phyloP scores from a whole-genome alignment of 331 rosid species.

The Quercus phellos region DNA sequence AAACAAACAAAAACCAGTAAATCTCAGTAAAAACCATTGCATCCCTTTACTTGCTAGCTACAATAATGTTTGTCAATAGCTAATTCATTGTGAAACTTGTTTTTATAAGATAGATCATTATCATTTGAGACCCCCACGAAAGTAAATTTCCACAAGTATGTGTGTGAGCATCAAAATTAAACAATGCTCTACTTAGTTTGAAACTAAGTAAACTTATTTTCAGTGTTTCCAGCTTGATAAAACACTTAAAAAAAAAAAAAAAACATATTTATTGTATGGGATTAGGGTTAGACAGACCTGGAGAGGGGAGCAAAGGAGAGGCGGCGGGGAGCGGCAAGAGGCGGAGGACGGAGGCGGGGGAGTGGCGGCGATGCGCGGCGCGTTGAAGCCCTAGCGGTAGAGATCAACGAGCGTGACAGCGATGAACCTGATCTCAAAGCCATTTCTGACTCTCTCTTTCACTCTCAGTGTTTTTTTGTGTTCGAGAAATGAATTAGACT shows the following conservation, averaged over 20 bases:
- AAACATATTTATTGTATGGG: too few relatives aligned
- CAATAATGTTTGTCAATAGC: background rate
- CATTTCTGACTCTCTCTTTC: slow-evolving; percentile 29
- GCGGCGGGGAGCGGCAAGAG: slow-evolving; percentile 60
- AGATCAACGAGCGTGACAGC: slow-evolving; percentile 58
- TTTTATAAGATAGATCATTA: background rate
- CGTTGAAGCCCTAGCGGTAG: slow-evolving; percentile 56
- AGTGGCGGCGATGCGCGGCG: slow-evolving; percentile 57
- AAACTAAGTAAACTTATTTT: background rate
- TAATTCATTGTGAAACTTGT: too few relatives aligned
- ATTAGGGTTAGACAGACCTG: slow-evolving; percentile 29
- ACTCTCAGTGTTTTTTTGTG: too few relatives aligned
- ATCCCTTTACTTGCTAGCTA: background rate
- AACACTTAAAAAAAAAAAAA: too few relatives aligned
- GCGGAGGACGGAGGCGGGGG: slow-evolving; percentile 60
- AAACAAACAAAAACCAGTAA: background rate
- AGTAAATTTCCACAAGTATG: background rate
- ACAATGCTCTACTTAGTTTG: background rate
- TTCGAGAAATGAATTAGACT: background rate
- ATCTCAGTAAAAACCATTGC: background rate
- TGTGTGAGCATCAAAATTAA: background rate
- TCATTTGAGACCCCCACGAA: background rate
- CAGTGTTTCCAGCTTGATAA: too few relatives aligned
- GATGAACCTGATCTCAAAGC: slow-evolving; percentile 84
- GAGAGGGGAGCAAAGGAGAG: slow-evolving; percentile 50